Evolutionary conservation across 148 eudicot species (phyloP).

Genomic region (Arctostaphylos glauca): DNA sequence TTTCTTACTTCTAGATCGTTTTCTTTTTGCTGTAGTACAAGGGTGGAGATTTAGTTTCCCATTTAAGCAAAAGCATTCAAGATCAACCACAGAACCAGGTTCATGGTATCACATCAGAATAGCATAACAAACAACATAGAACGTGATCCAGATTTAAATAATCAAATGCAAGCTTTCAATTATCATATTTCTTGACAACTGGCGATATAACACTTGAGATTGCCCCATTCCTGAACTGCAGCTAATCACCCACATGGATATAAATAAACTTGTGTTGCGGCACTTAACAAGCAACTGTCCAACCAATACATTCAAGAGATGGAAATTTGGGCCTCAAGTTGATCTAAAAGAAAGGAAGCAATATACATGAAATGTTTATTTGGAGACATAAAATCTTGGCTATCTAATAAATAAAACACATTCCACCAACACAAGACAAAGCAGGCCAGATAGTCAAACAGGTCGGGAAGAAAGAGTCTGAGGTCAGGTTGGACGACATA

Average conservation of each 20-base stretch:
- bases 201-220: neutral
- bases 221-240: neutral
- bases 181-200: neutral
- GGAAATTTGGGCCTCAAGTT: neutral
- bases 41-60: no score
- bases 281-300: neutral
- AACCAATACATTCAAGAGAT: neutral
- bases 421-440: neutral
- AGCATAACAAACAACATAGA: neutral
- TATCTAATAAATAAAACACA: neutral
- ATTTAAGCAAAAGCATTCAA: neutral
- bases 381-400: neutral
- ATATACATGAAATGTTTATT: slow-evolving; percentile 9
- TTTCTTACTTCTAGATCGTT: neutral
- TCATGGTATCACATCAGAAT: neutral
- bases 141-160: neutral
- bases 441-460: neutral
- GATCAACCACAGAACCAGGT: neutral
- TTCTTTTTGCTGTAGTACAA: neutral
- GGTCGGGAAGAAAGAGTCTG: no score
- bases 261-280: neutral
- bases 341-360: neutral
- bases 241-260: neutral
- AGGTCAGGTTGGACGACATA: no score
- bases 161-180: neutral